Evolutionary conservation across 1,284 basidiomycete genomes (phyloP).

Genomic region (Porogramme epimiltina): DNA sequence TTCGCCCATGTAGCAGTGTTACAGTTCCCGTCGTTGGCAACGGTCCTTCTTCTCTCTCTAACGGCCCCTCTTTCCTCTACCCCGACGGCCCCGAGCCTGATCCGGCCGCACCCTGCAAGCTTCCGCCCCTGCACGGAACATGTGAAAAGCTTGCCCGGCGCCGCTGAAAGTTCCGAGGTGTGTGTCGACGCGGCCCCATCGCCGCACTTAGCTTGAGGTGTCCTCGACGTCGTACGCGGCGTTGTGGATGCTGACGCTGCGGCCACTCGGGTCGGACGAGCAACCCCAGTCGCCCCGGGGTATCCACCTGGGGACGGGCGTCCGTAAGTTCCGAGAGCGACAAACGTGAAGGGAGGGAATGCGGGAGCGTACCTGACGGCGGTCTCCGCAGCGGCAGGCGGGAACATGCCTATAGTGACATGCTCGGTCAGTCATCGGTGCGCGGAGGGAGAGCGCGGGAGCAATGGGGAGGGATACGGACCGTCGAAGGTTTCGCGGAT

Average conservation of each 20-base stretch:
- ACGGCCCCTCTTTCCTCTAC: background rate
- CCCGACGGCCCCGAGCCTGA: background rate
- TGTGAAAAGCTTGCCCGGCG: too few relatives aligned
- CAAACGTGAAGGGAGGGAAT: constrained; percentile 1
- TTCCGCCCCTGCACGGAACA: too few relatives aligned
- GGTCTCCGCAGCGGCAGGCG: constrained; percentile 87
- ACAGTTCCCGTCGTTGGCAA: constrained; percentile 11
- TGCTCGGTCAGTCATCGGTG: background rate
- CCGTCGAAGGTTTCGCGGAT: constrained; percentile 94
- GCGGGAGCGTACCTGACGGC: constrained; percentile 73
- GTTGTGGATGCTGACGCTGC: constrained; percentile 95
- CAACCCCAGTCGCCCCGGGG: constrained; percentile 98
- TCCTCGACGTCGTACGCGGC: constrained; percentile 68
- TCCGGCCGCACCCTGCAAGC: background rate
- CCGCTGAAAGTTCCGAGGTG: too few relatives aligned
- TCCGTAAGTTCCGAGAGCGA: background rate
- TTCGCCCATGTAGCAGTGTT: constrained; percentile 34
- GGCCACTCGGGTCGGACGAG: constrained; percentile 90
- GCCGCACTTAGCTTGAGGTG: too few relatives aligned
- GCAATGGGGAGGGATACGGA: constrained; percentile 32
- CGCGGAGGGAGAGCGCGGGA: constrained; percentile 9
- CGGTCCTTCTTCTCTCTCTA: constrained; percentile 5
- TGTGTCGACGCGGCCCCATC: too few relatives aligned
- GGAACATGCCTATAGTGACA: constrained; percentile 66
- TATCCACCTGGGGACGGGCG: constrained; percentile 70